Evolutionary conservation across 768 basidiomycete genomes (phyloP).

Genomic region (Cystobasidium tubakii): DNA sequence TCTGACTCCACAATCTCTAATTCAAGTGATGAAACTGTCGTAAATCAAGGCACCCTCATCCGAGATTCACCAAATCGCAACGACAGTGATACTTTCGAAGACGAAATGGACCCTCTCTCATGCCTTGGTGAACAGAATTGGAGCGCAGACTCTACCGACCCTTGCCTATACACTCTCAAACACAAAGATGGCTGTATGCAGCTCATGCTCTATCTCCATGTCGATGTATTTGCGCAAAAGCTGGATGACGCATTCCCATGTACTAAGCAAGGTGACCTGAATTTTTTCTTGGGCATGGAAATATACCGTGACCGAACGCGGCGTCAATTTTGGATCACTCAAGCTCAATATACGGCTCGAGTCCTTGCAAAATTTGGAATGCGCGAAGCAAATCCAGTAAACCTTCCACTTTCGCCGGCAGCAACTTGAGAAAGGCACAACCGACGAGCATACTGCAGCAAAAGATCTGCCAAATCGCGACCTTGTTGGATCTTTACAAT

Average conservation of each 20-base stretch:
- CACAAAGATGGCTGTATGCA: not conserved
- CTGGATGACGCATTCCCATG: slow-evolving; percentile 11
- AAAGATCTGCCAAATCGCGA: slow-evolving; percentile 13
- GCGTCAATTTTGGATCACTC: too few relatives aligned
- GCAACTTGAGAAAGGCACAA: slow-evolving; percentile 2
- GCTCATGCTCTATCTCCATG: slow-evolving; percentile 32
- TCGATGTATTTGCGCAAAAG: slow-evolving; percentile 18
- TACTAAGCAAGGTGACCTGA: slow-evolving; percentile 3
- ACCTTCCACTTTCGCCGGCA: slow-evolving; percentile 1
- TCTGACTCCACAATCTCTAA: not conserved
- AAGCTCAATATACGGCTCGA: slow-evolving; percentile 3
- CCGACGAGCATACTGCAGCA: not conserved
- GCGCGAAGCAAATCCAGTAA: slow-evolving; percentile 7
- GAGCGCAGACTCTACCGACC: not conserved
- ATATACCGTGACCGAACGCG: slow-evolving; percentile 13
- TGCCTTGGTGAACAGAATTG: not conserved
- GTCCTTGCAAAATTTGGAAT: not conserved
- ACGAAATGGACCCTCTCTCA: not conserved
- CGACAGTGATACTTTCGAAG: not conserved
- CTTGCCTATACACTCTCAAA: slow-evolving; percentile 11
- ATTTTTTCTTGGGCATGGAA: slow-evolving; percentile 19
- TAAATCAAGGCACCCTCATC: not conserved
- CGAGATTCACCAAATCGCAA: not conserved
- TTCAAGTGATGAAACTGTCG: not conserved
- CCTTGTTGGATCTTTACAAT: slow-evolving; percentile 17